A percentile compares a stretch with the other conserved stretches of the same genome.
Conservation (phyloP, 164 flowering plant genomes). For the Taxillus chinensis region DNA sequence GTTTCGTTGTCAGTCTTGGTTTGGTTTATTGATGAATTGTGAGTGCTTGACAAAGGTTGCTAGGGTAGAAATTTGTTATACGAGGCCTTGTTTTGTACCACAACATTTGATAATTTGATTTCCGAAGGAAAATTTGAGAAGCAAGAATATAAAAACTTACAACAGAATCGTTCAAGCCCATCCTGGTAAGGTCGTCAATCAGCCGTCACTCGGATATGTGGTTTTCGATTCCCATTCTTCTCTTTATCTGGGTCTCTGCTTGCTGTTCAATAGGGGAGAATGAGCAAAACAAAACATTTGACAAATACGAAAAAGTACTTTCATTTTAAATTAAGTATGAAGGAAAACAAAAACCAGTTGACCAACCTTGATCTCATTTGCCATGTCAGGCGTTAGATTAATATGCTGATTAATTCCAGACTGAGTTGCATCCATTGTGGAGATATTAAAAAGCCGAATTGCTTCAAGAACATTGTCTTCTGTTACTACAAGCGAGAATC, state of each 20-base stretch:
- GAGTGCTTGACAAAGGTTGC: too few relatives aligned
- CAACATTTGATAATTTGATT: too few relatives aligned
- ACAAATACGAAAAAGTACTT: background rate
- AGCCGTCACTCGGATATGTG: slow-evolving; percentile 84
- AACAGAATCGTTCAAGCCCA: slow-evolving; percentile 90
- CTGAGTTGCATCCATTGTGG: slow-evolving; percentile 95
- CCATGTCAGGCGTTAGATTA: slow-evolving; percentile 69
- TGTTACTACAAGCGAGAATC: slow-evolving; percentile 72
- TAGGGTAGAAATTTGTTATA: too few relatives aligned
- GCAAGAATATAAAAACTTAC: slow-evolving; percentile 29
- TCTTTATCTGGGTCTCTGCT: slow-evolving; percentile 91
- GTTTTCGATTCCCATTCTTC: slow-evolving; percentile 92
- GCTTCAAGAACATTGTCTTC: slow-evolving; percentile 83
- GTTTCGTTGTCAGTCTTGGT: too few relatives aligned
- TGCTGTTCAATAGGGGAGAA: slow-evolving; percentile 44
- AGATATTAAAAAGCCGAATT: slow-evolving; percentile 63
- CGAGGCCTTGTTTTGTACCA: too few relatives aligned
- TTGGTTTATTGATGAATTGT: too few relatives aligned
- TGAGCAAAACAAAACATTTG: background rate
- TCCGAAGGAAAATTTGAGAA: background rate
- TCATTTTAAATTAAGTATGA: background rate
- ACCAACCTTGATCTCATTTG: too few relatives aligned
- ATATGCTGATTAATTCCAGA: slow-evolving; percentile 81
- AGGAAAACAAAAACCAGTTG: background rate
- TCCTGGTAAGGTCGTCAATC: slow-evolving; percentile 77